Evolutionary conservation across 1,284 basidiomycete genomes (phyloP).

Genomic region (Schizopora paradoxa): DNA sequence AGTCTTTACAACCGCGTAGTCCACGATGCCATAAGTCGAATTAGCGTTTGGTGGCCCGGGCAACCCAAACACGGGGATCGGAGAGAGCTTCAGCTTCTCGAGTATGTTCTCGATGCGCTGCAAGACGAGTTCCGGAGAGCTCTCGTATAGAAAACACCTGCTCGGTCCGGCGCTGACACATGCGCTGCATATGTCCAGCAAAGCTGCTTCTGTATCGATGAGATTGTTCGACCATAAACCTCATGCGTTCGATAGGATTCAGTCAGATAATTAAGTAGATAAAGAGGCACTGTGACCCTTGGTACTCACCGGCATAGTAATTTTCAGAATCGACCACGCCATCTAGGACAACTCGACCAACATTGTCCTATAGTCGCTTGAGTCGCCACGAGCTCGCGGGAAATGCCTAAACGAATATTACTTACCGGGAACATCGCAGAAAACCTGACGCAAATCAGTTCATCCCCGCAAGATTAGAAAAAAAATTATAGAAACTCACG

Average conservation of each 20-base stretch:
- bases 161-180: conserved; percentile 20
- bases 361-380: conserved; percentile 4
- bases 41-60: too few relatives aligned
- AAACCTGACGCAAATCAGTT: background rate
- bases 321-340: conserved; percentile 6
- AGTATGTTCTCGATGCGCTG: conserved; percentile 13
- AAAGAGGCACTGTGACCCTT: too few relatives aligned
- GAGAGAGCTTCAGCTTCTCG: background rate
- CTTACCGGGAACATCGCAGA: conserved; percentile 11
- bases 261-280: background rate
- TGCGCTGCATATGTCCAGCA: conserved; percentile 12
- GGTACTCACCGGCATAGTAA: conserved; percentile 5
- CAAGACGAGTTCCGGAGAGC: conserved; percentile 9
- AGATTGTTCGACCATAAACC: conserved; percentile 19
- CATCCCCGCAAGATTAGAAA: background rate
- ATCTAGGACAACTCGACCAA: conserved; percentile 3
- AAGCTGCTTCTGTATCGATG: conserved; percentile 16
- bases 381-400: background rate
- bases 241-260: background rate
- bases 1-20: background rate
- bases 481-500: background rate
- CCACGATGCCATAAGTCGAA: background rate
- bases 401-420: background rate
- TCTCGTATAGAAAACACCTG: conserved; percentile 17
- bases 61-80: background rate